Evolutionary conservation across 768 basidiomycete species (phyloP).

Genomic region (Boletus sensibilis): DNA sequence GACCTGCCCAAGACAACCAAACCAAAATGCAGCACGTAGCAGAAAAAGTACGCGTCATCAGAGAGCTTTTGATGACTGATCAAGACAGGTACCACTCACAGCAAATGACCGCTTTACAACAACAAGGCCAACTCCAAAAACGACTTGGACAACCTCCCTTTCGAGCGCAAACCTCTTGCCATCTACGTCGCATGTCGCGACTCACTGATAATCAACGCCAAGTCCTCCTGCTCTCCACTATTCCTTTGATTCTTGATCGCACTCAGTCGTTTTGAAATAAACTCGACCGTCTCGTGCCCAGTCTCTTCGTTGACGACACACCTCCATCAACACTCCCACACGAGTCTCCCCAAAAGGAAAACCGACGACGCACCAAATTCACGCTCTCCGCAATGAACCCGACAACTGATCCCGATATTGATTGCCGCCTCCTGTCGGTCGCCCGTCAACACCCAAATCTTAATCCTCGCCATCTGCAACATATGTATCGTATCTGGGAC

Average conservation of each 20-base stretch:
- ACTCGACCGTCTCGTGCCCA: slow-evolving; percentile 76
- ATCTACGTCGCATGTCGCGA: slow-evolving; percentile 47
- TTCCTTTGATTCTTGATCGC: slow-evolving; percentile 93
- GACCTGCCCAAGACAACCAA: slow-evolving; percentile 44
- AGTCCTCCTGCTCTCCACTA: slow-evolving; percentile 89
- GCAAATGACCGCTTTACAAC: slow-evolving; percentile 98
- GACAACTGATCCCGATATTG: slow-evolving; percentile 97
- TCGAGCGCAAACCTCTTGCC: slow-evolving; percentile 97
- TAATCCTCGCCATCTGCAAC: slow-evolving; percentile 96
- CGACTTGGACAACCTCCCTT: slow-evolving; percentile 81
- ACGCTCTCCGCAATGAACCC: slow-evolving; percentile 96
- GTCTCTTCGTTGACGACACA: slow-evolving; percentile 93
- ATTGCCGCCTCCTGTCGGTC: slow-evolving; percentile 99
- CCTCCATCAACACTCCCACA: background rate
- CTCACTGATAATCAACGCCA: slow-evolving; percentile 91
- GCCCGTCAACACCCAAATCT: slow-evolving; percentile 98
- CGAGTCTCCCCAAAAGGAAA: no score
- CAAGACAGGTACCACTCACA: slow-evolving; percentile 48
- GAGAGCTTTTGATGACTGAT: background rate
- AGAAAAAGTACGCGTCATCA: background rate
- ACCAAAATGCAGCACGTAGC: no score
- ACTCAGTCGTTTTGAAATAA: slow-evolving; percentile 81
- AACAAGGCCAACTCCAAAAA: slow-evolving; percentile 95
- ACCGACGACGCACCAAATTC: slow-evolving; percentile 70
- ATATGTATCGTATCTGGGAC: slow-evolving; percentile 98